Evolutionary conservation across 768 basidiomycete genomes (phyloP).

Genomic region (Boletus edulis): DNA sequence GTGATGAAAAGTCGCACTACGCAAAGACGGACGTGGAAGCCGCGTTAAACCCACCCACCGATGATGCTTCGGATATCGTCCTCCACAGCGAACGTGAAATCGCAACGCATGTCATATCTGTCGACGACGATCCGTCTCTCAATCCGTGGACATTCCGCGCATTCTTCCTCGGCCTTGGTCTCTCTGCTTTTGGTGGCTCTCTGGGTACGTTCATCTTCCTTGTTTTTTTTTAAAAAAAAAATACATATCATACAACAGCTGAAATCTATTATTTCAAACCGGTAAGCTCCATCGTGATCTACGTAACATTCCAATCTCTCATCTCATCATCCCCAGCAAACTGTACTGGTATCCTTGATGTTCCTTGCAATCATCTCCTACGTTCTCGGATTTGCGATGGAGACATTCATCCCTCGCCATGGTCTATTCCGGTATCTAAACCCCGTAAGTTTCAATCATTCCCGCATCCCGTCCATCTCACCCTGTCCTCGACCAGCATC

Average conservation of each 20-base stretch:
- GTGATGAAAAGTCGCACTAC: constrained; percentile 17
- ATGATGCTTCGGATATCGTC: constrained; percentile 12
- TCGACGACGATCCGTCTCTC: constrained; percentile 32
- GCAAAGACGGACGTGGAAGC: constrained; percentile 35
- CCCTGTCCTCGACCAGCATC: constrained; percentile 33
- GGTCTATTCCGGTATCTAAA: constrained; percentile 53
- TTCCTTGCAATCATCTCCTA: constrained; percentile 52
- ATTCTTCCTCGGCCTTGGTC: constrained; percentile 52
- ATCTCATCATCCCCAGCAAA: constrained; percentile 39
- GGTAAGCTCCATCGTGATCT: constrained; percentile 21
- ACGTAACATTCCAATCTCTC: not conserved
- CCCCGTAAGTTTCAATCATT: constrained; percentile 29
- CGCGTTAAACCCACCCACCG: not conserved
- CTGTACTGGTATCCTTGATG: constrained; percentile 49
- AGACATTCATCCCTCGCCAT: constrained; percentile 41
- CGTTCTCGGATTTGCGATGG: constrained; percentile 47
- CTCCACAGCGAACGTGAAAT: constrained; percentile 46
- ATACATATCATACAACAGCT: constrained; percentile 30
- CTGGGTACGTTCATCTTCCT: constrained; percentile 34
- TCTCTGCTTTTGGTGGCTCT: constrained; percentile 50
- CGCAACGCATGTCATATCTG: constrained; percentile 44
- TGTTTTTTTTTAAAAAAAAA: not conserved
- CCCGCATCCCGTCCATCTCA: not conserved
- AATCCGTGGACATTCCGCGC: constrained; percentile 40
- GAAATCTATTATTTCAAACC: constrained; percentile 64